Percentiles rank a stretch among this genome's conserved stretches.
Conservation (phyloP, 1,284 basidiomycete genomes). For the Ganoderma lucidum region DNA sequence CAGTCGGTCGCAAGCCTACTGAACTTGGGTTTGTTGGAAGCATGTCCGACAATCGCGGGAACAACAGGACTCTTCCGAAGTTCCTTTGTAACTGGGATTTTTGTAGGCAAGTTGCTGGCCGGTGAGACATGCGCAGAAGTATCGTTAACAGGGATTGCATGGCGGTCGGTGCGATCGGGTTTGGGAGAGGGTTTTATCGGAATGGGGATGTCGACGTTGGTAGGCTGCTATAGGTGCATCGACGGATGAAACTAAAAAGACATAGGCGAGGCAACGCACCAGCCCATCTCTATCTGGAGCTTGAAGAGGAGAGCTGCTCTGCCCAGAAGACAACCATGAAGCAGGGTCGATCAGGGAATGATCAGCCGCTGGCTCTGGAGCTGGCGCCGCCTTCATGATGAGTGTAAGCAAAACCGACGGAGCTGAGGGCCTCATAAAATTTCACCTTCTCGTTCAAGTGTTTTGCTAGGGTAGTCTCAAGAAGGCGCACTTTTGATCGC, state of each 20-base stretch:
- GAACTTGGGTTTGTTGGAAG: slow-evolving; percentile 35
- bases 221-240: slow-evolving; percentile 24
- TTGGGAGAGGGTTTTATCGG: slow-evolving; percentile 31
- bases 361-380: slow-evolving; percentile 23
- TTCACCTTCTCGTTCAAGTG: slow-evolving; percentile 37
- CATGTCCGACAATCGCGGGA: neutral
- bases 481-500: slow-evolving; percentile 40
- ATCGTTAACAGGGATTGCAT: slow-evolving; percentile 14
- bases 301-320: slow-evolving; percentile 39
- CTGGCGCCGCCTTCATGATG: slow-evolving; percentile 22
- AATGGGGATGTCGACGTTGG: slow-evolving; percentile 34
- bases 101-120: neutral
- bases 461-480: slow-evolving; percentile 42
- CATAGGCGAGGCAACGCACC: neutral
- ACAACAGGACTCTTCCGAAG: slow-evolving; percentile 11
- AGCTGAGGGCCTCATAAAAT: neutral
- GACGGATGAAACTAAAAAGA: neutral
- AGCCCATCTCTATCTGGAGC: slow-evolving; percentile 37
- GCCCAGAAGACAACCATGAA: slow-evolving; percentile 42
- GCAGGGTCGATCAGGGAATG: slow-evolving; percentile 44
- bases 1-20: slow-evolving; percentile 38
- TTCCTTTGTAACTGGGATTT: neutral
- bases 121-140: slow-evolving; percentile 16
- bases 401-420: neutral
- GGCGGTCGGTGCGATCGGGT: slow-evolving; percentile 19